A percentile compares a stretch with the other conserved stretches of the same genome.
These are phyloP conservation scores for Neurospora sp. DNA, from an alignment of 495 filamentous ascomycete genomes.

Conservation along the genomic window DNA sequence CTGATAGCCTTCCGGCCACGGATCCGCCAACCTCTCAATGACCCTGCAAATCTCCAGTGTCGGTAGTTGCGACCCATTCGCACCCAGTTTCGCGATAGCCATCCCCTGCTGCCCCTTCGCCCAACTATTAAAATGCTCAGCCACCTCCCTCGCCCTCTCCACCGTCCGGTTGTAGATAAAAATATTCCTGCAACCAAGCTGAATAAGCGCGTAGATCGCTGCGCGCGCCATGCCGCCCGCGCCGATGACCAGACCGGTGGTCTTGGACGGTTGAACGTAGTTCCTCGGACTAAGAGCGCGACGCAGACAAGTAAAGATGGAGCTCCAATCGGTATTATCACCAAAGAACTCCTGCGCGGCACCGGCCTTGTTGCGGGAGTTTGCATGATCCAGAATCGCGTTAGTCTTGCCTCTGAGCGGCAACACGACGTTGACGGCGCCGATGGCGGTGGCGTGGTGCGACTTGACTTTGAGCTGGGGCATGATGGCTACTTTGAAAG, in stretches of 20 bases:
- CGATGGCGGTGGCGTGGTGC: conserved; percentile 68
- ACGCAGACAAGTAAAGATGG: conserved; percentile 55
- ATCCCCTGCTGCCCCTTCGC: conserved; percentile 24
- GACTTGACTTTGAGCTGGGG: conserved; percentile 58
- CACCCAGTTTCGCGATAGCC: conserved; percentile 8
- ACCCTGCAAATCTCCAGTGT: conserved; percentile 47
- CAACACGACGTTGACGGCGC: conserved; percentile 74
- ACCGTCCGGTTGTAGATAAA: conserved; percentile 67
- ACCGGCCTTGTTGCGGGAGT: conserved; percentile 56
- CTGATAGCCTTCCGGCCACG: conserved; percentile 55
- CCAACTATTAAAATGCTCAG: conserved; percentile 57
- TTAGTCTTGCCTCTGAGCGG: conserved; percentile 53
- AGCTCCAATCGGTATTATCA: conserved; percentile 80
- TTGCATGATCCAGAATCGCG: conserved; percentile 54
- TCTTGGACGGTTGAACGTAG: conserved; percentile 55
- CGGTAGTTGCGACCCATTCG: not conserved
- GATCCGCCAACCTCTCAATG: conserved; percentile 44
- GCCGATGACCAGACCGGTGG: conserved; percentile 63
- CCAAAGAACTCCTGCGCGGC: conserved; percentile 61
- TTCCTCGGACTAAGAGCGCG: conserved; percentile 73
- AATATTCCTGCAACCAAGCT: conserved; percentile 69
- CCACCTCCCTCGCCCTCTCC: conserved; percentile 53
- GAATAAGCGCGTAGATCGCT: conserved; percentile 69
- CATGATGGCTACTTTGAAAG: conserved; percentile 67
- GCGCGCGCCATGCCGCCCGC: conserved; percentile 77